These are phyloP conservation scores for Saccharomycopsis synnaedendra DNA, from an alignment of 805 yeast genomes.

Conservation along the genomic window DNA sequence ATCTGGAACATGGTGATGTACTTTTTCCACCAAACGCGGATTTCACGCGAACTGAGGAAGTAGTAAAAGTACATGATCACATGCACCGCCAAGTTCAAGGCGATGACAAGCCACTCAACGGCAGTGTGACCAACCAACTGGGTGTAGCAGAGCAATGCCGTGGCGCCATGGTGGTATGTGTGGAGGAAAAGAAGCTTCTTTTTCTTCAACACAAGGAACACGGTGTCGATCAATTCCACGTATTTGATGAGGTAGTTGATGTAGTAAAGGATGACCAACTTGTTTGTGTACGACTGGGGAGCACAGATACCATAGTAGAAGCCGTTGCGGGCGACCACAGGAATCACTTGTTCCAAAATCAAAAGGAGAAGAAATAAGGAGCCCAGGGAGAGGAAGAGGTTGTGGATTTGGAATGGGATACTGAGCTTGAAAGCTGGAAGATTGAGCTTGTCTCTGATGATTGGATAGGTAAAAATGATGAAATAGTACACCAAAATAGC, in stretches of 20 bases:
- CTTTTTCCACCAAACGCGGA: constrained; percentile 98
- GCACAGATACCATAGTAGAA: constrained; percentile 76
- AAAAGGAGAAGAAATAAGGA: constrained; percentile 59
- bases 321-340: constrained; percentile 66
- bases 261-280: constrained; percentile 76
- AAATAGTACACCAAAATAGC: constrained; percentile 64
- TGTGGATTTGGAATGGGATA: constrained; percentile 74
- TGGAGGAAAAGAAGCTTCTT: constrained; percentile 88
- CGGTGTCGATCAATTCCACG: constrained; percentile 82
- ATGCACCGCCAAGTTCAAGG: constrained; percentile 83
- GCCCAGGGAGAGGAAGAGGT: constrained; percentile 57
- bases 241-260: constrained; percentile 85
- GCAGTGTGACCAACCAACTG: constrained; percentile 85
- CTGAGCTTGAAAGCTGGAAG: constrained; percentile 65
- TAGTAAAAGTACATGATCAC: constrained; percentile 98
- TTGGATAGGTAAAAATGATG: constrained; percentile 79
- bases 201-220: constrained; percentile 82
- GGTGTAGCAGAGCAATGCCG: constrained; percentile 87
- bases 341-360: constrained; percentile 75
- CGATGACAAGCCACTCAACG: constrained; percentile 91
- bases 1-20: constrained; percentile 97
- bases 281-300: constrained; percentile 69
- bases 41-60: constrained; percentile 84
- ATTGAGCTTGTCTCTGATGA: constrained; percentile 23
- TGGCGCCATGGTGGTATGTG: constrained; percentile 97